phyloP scores from a whole-genome alignment of 805 yeast species.

The Candida endomychidarum region DNA sequence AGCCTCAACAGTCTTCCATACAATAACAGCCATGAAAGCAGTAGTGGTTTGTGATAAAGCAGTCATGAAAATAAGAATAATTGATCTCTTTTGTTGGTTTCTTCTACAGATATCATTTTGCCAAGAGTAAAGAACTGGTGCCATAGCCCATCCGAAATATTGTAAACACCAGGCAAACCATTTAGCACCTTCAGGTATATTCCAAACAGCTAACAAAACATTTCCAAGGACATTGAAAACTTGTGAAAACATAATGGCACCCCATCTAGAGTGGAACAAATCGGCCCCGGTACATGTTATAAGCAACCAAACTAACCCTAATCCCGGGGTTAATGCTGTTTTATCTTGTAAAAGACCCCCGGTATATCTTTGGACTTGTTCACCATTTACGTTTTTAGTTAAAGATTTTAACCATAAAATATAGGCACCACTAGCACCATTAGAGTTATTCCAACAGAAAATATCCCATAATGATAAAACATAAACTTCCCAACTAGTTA shows the following conservation, averaged over 20 bases:
- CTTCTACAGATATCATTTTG: constrained; percentile 57
- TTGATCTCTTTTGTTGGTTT: constrained; percentile 55
- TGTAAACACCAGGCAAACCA: constrained; percentile 65
- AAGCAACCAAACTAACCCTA: constrained; percentile 41
- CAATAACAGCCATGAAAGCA: constrained; percentile 51
- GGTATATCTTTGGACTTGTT: constrained; percentile 22
- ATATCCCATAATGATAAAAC: constrained; percentile 54
- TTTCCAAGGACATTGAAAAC: constrained; percentile 56
- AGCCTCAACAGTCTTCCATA: constrained; percentile 59
- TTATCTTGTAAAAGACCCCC: constrained; percentile 39
- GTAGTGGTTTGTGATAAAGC: constrained; percentile 54
- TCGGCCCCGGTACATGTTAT: constrained; percentile 39
- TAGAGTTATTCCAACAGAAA: constrained; percentile 63
- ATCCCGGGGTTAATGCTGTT: constrained; percentile 48
- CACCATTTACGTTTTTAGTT: constrained; percentile 23
- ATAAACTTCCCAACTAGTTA: constrained; percentile 61
- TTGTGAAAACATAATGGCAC: constrained; percentile 53
- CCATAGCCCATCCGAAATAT: constrained; percentile 62
- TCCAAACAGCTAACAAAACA: constrained; percentile 57
- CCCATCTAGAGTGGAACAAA: constrained; percentile 50
- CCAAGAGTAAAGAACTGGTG: constrained; percentile 60
- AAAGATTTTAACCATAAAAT: constrained; percentile 54
- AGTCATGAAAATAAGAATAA: constrained; percentile 57
- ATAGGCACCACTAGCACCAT: constrained; percentile 43
- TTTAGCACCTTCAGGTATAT: constrained; percentile 55